phyloP scores from a whole-genome alignment of 2,329 filamentous ascomycete genomes.

The Diaporthe humulicola region DNA sequence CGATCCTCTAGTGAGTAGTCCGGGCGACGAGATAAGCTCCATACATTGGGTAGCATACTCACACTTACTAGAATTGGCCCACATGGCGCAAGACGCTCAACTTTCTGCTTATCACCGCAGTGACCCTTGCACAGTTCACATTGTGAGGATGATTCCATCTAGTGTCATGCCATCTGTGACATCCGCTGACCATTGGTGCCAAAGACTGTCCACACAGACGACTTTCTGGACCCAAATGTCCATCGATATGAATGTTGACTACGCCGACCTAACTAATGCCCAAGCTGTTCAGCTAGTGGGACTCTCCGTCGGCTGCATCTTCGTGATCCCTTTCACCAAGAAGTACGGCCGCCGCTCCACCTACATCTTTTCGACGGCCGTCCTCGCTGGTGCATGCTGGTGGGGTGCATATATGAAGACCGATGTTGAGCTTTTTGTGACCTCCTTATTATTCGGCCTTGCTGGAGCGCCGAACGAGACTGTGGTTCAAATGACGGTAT shows the following conservation, averaged over 20 bases:
- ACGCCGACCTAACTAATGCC: background rate
- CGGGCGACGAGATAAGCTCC: background rate
- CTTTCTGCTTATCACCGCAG: background rate
- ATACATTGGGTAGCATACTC: background rate
- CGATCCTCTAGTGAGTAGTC: background rate
- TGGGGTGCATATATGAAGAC: background rate
- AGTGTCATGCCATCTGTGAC: background rate
- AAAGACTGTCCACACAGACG: background rate
- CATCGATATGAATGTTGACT: background rate
- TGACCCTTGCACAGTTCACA: background rate
- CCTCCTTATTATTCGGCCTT: background rate
- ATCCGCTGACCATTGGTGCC: background rate
- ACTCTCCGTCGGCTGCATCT: background rate
- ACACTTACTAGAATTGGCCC: background rate
- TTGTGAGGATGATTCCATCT: background rate
- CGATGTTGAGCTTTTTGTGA: background rate
- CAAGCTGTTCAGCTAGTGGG: slow-evolving; percentile 4
- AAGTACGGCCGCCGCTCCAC: background rate
- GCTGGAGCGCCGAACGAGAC: background rate
- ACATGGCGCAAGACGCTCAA: background rate
- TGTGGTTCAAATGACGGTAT: background rate
- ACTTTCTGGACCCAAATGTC: background rate
- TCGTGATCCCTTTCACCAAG: background rate
- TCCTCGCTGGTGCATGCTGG: background rate
- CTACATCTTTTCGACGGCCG: background rate